Evolutionary conservation across 2,329 filamentous ascomycete genomes (phyloP), one percentile per base, ranked within the genome.

Genomic region (Clonostachys sp.): DNA sequence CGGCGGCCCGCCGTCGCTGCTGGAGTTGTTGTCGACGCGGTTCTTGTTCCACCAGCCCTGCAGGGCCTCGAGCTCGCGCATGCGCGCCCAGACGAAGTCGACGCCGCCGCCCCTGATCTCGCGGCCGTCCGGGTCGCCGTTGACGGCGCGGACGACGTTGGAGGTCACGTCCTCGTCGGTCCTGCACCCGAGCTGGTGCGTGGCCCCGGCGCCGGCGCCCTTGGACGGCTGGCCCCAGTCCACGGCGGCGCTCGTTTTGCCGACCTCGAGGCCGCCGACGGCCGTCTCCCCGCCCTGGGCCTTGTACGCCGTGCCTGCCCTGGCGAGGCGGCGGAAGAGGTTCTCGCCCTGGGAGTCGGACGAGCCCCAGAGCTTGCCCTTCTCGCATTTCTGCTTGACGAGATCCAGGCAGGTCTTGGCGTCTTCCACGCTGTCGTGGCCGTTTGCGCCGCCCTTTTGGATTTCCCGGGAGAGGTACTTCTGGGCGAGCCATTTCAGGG

Each of bases 351-450:
- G 84, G 3, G 83, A 78, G 41, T 95, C 90, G 44, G 82, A 82
- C 0, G 86, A 86, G 35, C 90, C 94, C 89, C 91, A 99, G 20
- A 75, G 68, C 53, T 87, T 88, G 39, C 94, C 94, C 67, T 89
- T 94, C 64, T 97, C 91, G 64, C 92, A 96, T 65, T 99, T 99
- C 61, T 92, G 86, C 66, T 94, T 95, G 43, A 97, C 83, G 2
- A 99, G 84, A 58, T 97, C 91, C 13, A 99, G 83, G 53, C 91
- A 95, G 4, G 94, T 91, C 54, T 80, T 84, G 13, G 94, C 91
- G 64, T 99, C 94, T 66, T 99, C 94, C 52, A 96, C 79, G 49
- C 89, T 94, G 73, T 97, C 86, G 63, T 99, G 94, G 14, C 94
- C 94, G 14, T 63, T 63, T 14, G 76, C 74, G 45, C 86, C 87